These are phyloP conservation scores for Stemphylium vesicarium DNA, from an alignment of 2,329 filamentous ascomycete species.

Conservation along the genomic window DNA sequence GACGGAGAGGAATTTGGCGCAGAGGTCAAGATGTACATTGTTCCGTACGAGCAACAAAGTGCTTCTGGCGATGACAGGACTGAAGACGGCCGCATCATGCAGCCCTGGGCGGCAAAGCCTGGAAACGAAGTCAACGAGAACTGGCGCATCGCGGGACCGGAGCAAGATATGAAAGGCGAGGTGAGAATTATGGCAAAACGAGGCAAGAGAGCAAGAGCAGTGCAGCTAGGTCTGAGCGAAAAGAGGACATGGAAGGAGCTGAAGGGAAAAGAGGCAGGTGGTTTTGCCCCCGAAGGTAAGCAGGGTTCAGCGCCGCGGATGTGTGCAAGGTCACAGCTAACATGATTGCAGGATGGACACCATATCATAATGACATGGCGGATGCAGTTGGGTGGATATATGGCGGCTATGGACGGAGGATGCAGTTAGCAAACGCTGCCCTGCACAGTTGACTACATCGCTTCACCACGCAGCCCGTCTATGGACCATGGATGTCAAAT, in stretches of 20 bases:
- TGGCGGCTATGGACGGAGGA: constrained; percentile 40
- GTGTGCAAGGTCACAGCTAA: not conserved
- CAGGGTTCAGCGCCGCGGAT: not conserved
- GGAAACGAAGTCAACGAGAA: constrained; percentile 41
- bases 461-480: constrained; percentile 10
- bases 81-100: constrained; percentile 28
- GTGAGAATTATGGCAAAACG: constrained; percentile 42
- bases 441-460: constrained; percentile 24
- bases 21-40: constrained; percentile 43
- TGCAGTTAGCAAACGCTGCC: constrained; percentile 39
- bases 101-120: constrained; percentile 38
- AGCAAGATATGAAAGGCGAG: constrained; percentile 42
- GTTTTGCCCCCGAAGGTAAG: constrained; percentile 38
- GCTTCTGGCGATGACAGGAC: constrained; percentile 21
- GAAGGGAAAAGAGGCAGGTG: constrained; percentile 32
- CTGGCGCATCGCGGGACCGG: constrained; percentile 32
- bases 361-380: constrained; percentile 45
- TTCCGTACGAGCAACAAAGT: constrained; percentile 22
- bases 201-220: constrained; percentile 31
- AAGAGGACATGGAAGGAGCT: constrained; percentile 40
- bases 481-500: constrained; percentile 10
- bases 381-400: constrained; percentile 47
- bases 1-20: constrained; percentile 41
- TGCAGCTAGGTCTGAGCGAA: constrained; percentile 37
- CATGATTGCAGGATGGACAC: constrained; percentile 35